Evolutionary conservation across 768 basidiomycete genomes (phyloP).

Genomic region (Strobilomyces dryophilus): DNA sequence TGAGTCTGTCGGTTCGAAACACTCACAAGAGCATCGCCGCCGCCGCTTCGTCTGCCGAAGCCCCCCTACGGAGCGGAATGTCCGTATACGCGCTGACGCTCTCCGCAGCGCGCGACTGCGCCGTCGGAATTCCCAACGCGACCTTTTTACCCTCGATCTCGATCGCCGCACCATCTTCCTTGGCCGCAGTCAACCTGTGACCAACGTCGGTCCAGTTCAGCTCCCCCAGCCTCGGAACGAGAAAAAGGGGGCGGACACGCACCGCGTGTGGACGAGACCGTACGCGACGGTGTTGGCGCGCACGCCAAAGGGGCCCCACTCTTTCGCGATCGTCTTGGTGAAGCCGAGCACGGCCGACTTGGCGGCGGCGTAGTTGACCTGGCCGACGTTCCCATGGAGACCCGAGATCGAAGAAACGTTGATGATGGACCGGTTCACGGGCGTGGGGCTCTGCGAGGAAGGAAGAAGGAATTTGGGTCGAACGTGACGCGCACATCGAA

Average conservation of each 20-base stretch:
- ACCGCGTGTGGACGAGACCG: conserved; percentile 76
- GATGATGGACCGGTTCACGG: conserved; percentile 70
- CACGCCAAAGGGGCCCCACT: conserved; percentile 81
- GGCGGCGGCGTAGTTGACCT: conserved; percentile 78
- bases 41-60: conserved; percentile 73
- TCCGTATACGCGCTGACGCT: conserved; percentile 39
- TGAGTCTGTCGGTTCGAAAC: background rate
- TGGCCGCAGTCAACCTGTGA: conserved; percentile 66
- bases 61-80: conserved; percentile 68
- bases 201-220: no score
- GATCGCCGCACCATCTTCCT: conserved; percentile 72
- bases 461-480: background rate
- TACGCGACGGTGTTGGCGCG: conserved; percentile 81
- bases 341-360: conserved; percentile 76
- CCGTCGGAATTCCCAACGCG: conserved; percentile 72
- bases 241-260: conserved; percentile 7
- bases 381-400: conserved; percentile 83
- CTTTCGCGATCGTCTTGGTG: conserved; percentile 84
- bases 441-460: conserved; percentile 42
- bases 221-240: no score
- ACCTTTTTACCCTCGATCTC: conserved; percentile 83
- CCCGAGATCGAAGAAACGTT: conserved; percentile 84
- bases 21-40: conserved; percentile 73
- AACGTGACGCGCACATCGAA: background rate
- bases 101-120: conserved; percentile 36